Conservation (phyloP, 2,329 filamentous ascomycete genomes). For the Aspergillus terreus region DNA sequence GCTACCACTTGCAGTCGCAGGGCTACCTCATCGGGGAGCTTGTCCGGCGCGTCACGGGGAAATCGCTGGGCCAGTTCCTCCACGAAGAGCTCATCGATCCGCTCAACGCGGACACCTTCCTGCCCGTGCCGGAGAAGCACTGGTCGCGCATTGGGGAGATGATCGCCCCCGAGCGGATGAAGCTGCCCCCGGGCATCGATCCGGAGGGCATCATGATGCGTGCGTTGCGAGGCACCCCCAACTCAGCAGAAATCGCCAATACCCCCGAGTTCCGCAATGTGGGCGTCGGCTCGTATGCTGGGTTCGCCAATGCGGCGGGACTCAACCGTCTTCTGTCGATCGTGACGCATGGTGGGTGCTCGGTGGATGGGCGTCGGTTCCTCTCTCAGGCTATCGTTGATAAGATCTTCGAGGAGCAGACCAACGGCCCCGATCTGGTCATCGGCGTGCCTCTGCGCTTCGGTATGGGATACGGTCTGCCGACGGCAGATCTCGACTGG, state of each 20-base stretch:
- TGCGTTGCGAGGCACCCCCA: conserved; percentile 24
- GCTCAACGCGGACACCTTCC: conserved; percentile 45
- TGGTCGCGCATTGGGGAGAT: conserved; percentile 39
- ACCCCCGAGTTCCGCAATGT: conserved; percentile 35
- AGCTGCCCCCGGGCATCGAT: conserved; percentile 13
- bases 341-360: conserved; percentile 30
- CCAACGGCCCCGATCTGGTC: conserved; percentile 40
- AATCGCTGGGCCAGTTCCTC: conserved; percentile 43
- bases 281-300: conserved; percentile 44
- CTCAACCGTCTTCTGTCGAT: conserved; percentile 42
- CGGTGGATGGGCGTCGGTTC: conserved; percentile 31
- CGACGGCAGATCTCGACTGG: conserved; percentile 23
- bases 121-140: conserved; percentile 43
- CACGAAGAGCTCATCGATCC: conserved; percentile 42
- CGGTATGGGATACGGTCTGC: conserved; percentile 42
- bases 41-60: conserved; percentile 40
- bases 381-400: conserved; percentile 43
- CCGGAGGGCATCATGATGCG: conserved; percentile 27
- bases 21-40: conserved; percentile 46
- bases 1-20: conserved; percentile 41
- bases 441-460: conserved; percentile 33
- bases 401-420: conserved; percentile 45
- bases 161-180: conserved; percentile 23
- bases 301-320: conserved; percentile 44
- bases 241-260: conserved; percentile 18